Evolutionary conservation across 495 filamentous ascomycete genomes (phyloP).

Genomic region (Tetracladium setigerum): DNA sequence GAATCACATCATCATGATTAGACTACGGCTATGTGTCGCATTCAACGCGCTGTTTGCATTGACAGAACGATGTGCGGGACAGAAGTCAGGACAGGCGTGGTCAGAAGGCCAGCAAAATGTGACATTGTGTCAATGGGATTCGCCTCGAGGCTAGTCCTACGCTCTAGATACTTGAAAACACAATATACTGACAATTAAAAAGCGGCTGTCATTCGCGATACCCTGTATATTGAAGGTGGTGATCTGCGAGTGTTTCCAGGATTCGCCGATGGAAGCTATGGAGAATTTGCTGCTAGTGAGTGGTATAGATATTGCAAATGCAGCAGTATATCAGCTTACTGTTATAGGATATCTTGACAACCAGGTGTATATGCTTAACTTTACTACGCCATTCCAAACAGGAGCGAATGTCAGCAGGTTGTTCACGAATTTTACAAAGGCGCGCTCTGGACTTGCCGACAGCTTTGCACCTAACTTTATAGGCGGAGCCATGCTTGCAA

Average conservation of each 20-base stretch:
- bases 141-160: conserved; percentile 29
- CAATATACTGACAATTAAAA: background rate
- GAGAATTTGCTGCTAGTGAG: conserved; percentile 27
- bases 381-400: conserved; percentile 49
- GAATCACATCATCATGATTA: too few relatives aligned
- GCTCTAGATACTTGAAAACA: background rate
- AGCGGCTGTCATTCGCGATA: conserved; percentile 56
- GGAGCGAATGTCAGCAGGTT: conserved; percentile 44
- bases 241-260: conserved; percentile 39
- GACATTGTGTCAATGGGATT: conserved; percentile 51
- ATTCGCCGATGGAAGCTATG: conserved; percentile 29
- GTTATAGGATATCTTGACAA: conserved; percentile 38
- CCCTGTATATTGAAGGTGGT: conserved; percentile 64
- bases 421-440: conserved; percentile 37
- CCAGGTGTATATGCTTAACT: conserved; percentile 46
- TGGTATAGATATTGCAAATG: background rate
- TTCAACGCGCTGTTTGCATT: too few relatives aligned
- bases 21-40: too few relatives aligned
- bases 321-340: conserved; percentile 31
- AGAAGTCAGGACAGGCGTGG: conserved; percentile 34
- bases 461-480: conserved; percentile 51
- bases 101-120: conserved; percentile 34
- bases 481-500: conserved; percentile 60
- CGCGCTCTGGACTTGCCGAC: conserved; percentile 35
- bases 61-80: conserved; percentile 22